Base-by-base conservation (phyloP, 768 basidiomycete species). In the Baorangia bicolor region DNA sequence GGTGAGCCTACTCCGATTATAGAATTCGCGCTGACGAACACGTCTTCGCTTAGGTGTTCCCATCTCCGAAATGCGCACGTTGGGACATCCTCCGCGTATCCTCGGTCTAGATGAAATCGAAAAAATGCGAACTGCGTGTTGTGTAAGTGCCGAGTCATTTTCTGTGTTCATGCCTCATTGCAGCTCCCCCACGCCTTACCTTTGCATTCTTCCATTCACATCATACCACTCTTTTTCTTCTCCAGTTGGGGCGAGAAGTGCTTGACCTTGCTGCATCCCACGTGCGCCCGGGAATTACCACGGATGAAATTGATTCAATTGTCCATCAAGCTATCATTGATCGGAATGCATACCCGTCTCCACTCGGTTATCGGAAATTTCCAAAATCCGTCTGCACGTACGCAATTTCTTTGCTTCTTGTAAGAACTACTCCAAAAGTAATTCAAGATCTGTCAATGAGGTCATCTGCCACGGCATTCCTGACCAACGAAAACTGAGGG, bases 381-480 rank as follows among this genome's bases (percentile, higher is more conserved):
- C 96, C 97, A 13, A 98, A 98, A 78, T 98, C 94, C 30, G 84
- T 96, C 35, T 99, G 97, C 89, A 94, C 90, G 86, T 93, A 76
- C 63, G 92, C 42, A 27, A 81, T 34, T 42, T 43, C 40, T 38
- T 49, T 40, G 27, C 44, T 40, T 48, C 28, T 46, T 44, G 49
- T 31, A 46, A 53, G 46, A 34, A 20, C 33, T 49, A 31, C 38
- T 39, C 47, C 13, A 18, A 51, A 60, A 50, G 34, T 37, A 18
- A 42, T 62, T 30, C 49, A 91, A 66, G 92, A 21, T 94, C 93
- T 39, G 74, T 98, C 23, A 99, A 99, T 71, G 96, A 98, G 73
- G 89, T 83, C 48, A 95, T 99, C 64, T 98, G 97, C 71, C 97
- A 99, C 71, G 97, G 96, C 53, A 95, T 96, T 58, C 94, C 95